Percentiles rank a stretch among this genome's conserved stretches.
These are phyloP conservation scores for Larix kaempferi DNA, from an alignment of 75 land plant genomes.

Conservation along the genomic window DNA sequence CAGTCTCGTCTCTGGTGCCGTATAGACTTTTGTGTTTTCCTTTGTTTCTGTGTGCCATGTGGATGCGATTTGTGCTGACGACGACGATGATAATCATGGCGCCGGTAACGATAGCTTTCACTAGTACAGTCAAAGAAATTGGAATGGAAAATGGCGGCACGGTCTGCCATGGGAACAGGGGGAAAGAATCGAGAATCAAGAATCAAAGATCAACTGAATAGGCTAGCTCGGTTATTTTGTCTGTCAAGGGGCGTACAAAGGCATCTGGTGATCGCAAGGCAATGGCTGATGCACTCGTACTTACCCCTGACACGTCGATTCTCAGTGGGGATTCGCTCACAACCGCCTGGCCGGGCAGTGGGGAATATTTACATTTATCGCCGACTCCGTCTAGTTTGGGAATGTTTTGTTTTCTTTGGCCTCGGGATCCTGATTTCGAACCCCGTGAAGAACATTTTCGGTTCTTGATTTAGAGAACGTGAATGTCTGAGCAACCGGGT, in stretches of 20 bases:
- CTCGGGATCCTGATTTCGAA: no score
- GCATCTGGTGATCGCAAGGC: background rate
- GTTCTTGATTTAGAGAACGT: background rate
- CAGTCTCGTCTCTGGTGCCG: no score
- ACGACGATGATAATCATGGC: background rate
- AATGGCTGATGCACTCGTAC: background rate
- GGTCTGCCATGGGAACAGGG: background rate
- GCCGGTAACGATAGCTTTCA: constrained; percentile 9
- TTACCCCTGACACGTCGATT: constrained; percentile 1
- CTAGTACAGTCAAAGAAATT: background rate
- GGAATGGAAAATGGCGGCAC: constrained; percentile 7
- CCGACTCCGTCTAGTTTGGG: background rate
- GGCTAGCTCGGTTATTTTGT: no score
- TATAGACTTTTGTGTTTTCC: background rate
- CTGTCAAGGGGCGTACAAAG: background rate
- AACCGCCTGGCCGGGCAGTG: background rate
- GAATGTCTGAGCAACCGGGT: background rate
- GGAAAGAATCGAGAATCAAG: no score
- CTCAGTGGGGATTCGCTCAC: constrained; percentile 8
- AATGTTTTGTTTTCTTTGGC: background rate
- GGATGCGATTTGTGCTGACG: background rate
- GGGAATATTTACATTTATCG: background rate
- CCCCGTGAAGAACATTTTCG: background rate
- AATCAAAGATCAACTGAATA: no score
- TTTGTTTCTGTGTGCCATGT: background rate